Conservation (phyloP, 495 filamentous ascomycete genomes). For the Staphylotrichum longicolle region DNA sequence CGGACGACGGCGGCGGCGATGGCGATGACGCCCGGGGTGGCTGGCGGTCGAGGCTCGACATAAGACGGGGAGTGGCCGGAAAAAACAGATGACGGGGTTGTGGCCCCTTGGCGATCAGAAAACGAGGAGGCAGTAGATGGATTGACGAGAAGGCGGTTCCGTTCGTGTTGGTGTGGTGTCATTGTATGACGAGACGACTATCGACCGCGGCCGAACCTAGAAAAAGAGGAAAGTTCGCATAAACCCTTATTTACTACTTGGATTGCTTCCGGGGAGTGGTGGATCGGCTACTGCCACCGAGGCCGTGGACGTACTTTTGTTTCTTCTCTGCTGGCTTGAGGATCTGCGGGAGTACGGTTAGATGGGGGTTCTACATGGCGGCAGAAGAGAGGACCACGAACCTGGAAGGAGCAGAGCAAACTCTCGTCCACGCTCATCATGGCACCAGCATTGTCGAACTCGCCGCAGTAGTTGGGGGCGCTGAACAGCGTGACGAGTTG, state of each 20-base stretch:
- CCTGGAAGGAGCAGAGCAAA: constrained; percentile 98
- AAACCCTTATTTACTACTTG: constrained; percentile 61
- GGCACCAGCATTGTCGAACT: constrained; percentile 98
- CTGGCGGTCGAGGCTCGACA: constrained; percentile 18
- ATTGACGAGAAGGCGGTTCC: constrained; percentile 22
- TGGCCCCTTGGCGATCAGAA: constrained; percentile 27
- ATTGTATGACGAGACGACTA: constrained; percentile 49
- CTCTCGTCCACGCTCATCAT: constrained; percentile 99
- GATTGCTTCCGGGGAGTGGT: constrained; percentile 90
- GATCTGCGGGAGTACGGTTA: constrained; percentile 59
- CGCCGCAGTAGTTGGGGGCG: constrained; percentile 98
- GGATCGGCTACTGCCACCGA: constrained; percentile 75
- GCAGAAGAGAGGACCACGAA: constrained; percentile 43
- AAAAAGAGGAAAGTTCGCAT: constrained; percentile 82
- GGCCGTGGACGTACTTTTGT: constrained; percentile 98
- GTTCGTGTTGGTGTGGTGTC: constrained; percentile 21
- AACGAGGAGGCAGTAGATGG: constrained; percentile 26
- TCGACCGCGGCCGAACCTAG: constrained; percentile 90
- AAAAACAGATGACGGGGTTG: constrained; percentile 21
- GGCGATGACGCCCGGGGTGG: constrained; percentile 13
- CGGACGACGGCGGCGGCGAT: constrained; percentile 21
- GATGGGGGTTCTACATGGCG: not conserved
- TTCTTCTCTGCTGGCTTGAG: constrained; percentile 99
- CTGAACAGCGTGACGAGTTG: constrained; percentile 97
- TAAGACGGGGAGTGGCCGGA: constrained; percentile 26